Base-by-base conservation (phyloP, 495 filamentous ascomycete genomes). In the Penicillium subrubescens region DNA sequence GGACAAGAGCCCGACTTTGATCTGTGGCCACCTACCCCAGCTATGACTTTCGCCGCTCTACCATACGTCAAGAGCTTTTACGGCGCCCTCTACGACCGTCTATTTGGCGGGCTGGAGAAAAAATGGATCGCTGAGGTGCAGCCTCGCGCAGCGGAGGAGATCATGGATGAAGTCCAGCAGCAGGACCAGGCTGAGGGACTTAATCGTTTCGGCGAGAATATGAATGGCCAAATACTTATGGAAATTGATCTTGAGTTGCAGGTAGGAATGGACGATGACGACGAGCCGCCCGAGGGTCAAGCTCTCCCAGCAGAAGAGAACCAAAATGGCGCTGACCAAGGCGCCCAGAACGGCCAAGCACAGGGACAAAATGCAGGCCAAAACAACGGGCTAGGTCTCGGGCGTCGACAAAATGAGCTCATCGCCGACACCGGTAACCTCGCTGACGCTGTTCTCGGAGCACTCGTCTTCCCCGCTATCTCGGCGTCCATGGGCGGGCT, bases 1-100 rank as follows among this genome's bases (percentile, higher is more conserved):
- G 71, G 71, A 1, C 74, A 81, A 12, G 76, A 82, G n/a, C 69
- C 80, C 12, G 75, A 80, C 7, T 63, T 80, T 12, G 73, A 81
- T 21, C 63, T 83, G 17, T 96, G 92, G 92, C 92, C 92, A 15
- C 91, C 91, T 0, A 91, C 87, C 25, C 84, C 89, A 3, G 82
- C 85, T n/a, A 85, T 91, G 81, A 87, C 88, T 17, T 79, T 95
- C 62, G 81, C 87, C 0, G 70, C 88, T 3, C 80, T 94, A 43
- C 92, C 92, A 1, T 87, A 87, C 59, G 63, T 93, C 33, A 87
- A 90, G 41, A 79, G 85, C 23, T 78, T 83, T 27, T 95, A 96
- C 74, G 82, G 85, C 56, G 76, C 80, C n/a, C 71, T 90, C 37
- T 90, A 91, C 67, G 82, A 87, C n/a, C 79, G 81, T 27, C 17